Percentiles rank a stretch among this genome's conserved stretches.
Evolutionary conservation across 2,329 filamentous ascomycete species (phyloP).

Genomic region (Colletotrichum coccodes): DNA sequence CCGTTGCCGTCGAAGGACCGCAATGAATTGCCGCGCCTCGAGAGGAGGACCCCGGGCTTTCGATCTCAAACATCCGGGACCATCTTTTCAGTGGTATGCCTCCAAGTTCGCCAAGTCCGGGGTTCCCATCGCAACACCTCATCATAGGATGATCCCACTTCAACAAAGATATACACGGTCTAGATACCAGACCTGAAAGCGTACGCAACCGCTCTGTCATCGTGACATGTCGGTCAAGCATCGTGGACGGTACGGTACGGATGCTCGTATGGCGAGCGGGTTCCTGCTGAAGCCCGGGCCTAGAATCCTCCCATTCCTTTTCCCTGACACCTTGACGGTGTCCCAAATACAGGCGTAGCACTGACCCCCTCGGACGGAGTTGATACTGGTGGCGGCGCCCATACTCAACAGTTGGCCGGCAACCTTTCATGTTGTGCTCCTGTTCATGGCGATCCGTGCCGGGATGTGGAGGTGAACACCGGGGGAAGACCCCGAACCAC

Average conservation of each 20-base stretch:
- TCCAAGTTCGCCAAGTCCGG: background rate
- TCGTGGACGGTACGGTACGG: background rate
- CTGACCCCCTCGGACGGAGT: conserved; percentile 12
- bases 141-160: background rate
- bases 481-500: background rate
- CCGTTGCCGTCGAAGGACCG: background rate
- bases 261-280: background rate
- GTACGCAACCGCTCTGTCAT: background rate
- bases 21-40: background rate
- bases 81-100: background rate
- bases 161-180: background rate
- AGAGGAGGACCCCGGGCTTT: background rate
- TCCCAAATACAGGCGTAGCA: conserved; percentile 15
- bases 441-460: conserved; percentile 12
- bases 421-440: conserved; percentile 8
- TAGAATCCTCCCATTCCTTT: background rate
- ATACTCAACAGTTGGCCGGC: conserved; percentile 15
- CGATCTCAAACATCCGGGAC: background rate
- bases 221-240: background rate
- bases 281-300: background rate
- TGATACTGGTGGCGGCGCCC: conserved; percentile 26
- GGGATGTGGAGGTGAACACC: conserved; percentile 2
- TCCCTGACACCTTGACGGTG: background rate
- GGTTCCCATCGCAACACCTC: background rate
- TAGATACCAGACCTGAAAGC: background rate